These are phyloP conservation scores for Pythium biforme DNA, from an alignment of 352 stramenopile species.

Conservation along the genomic window DNA sequence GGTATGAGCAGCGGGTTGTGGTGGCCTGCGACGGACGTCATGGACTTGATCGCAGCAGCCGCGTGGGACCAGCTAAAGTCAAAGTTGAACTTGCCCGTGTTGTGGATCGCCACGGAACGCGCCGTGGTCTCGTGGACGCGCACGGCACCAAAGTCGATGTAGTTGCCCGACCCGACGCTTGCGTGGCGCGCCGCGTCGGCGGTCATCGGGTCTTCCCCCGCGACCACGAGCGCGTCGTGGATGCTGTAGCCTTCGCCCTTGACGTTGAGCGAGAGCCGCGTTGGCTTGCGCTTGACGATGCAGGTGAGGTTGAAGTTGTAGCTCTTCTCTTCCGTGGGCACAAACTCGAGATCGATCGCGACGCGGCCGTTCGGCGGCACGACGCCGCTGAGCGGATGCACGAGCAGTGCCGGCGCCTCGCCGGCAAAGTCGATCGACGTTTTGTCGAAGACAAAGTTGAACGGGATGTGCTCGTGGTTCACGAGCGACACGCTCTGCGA, in stretches of 20 bases:
- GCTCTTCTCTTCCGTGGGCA: slow-evolving; percentile 87
- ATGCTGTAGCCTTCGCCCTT: slow-evolving; percentile 95
- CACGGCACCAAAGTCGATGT: slow-evolving; percentile 88
- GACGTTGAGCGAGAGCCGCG: slow-evolving; percentile 90
- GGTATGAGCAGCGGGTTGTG: slow-evolving; percentile 32
- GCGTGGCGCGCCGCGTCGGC: slow-evolving; percentile 35
- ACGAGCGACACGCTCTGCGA: slow-evolving; percentile 88
- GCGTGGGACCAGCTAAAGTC: slow-evolving; percentile 86
- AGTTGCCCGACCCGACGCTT: slow-evolving; percentile 32
- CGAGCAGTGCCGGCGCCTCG: slow-evolving; percentile 70
- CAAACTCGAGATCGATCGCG: slow-evolving; percentile 88
- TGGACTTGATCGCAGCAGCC: background rate
- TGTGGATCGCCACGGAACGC: slow-evolving; percentile 81
- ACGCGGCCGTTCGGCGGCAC: slow-evolving; percentile 86
- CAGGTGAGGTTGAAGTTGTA: slow-evolving; percentile 95
- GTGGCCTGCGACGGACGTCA: background rate
- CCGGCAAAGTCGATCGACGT: slow-evolving; percentile 76
- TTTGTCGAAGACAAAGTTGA: slow-evolving; percentile 95
- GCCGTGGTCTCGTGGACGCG: slow-evolving; percentile 78
- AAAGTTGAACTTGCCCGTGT: slow-evolving; percentile 95
- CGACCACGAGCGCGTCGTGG: slow-evolving; percentile 66
- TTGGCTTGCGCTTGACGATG: slow-evolving; percentile 90
- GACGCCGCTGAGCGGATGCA: slow-evolving; percentile 87
- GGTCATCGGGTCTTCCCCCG: slow-evolving; percentile 38
- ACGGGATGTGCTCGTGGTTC: slow-evolving; percentile 92